Conservation (phyloP, 2,329 filamentous ascomycete genomes). For the Hymenoscyphus infarciens region DNA sequence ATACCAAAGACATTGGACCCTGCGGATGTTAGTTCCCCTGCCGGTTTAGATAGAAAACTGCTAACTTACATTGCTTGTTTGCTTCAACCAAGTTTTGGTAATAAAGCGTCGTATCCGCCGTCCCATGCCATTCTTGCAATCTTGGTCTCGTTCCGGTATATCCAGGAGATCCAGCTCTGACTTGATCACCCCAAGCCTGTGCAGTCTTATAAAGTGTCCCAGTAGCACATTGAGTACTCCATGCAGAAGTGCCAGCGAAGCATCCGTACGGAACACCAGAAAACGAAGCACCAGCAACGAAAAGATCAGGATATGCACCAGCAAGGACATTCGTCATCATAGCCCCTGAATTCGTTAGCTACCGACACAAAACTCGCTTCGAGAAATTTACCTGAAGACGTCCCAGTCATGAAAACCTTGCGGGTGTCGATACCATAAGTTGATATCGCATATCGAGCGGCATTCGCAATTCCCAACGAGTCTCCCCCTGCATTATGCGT, state of each 20-base stretch:
- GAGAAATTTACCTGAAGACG: constrained; percentile 36
- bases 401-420: constrained; percentile 51
- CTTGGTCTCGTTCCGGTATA: constrained; percentile 32
- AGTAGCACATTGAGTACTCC: constrained; percentile 34
- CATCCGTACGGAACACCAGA: constrained; percentile 14
- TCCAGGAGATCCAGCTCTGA: constrained; percentile 37
- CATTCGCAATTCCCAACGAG: constrained; percentile 51
- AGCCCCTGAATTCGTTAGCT: constrained; percentile 20
- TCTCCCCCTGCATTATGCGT: constrained; percentile 54
- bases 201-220: constrained; percentile 35
- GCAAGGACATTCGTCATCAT: constrained; percentile 48
- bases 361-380: too few relatives aligned
- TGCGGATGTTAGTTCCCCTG: too few relatives aligned
- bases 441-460: constrained; percentile 50
- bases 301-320: constrained; percentile 41
- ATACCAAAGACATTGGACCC: constrained; percentile 42
- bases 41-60: too few relatives aligned
- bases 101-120: constrained; percentile 38
- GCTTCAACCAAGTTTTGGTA: constrained; percentile 41
- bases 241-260: constrained; percentile 34
- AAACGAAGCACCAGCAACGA: constrained; percentile 30
- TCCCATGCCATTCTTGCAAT: constrained; percentile 32
- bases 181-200: constrained; percentile 47
- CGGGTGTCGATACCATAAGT: constrained; percentile 48
- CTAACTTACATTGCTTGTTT: constrained; percentile 40